Conservation (phyloP, 1,139 yeast species). For the Lodderomyces orthopsilosis region DNA sequence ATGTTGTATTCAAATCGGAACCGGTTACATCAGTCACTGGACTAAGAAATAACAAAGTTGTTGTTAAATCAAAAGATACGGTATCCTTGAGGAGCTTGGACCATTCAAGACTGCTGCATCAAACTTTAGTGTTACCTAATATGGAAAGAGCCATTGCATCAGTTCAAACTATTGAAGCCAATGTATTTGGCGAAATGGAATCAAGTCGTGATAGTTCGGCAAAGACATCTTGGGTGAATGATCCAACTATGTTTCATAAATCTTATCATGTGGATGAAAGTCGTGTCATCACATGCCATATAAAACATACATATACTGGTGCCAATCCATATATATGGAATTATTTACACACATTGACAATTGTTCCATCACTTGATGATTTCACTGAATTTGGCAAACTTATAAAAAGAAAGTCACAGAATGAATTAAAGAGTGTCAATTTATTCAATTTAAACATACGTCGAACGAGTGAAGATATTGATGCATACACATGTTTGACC, state of each 20-base stretch:
- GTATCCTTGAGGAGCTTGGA: slow-evolving; percentile 18
- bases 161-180: slow-evolving; percentile 54
- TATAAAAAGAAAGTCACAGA: slow-evolving; percentile 6
- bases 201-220: slow-evolving; percentile 19
- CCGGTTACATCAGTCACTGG: slow-evolving; percentile 20
- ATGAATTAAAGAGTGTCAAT: neutral
- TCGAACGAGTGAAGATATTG: slow-evolving; percentile 37
- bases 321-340: slow-evolving; percentile 59
- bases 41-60: slow-evolving; percentile 1
- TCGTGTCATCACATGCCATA: slow-evolving; percentile 36
- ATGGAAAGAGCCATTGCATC: slow-evolving; percentile 45
- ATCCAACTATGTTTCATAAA: slow-evolving; percentile 20
- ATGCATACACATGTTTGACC: slow-evolving; percentile 52
- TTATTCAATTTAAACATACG: slow-evolving; percentile 20
- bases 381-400: slow-evolving; percentile 66
- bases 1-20: slow-evolving; percentile 51
- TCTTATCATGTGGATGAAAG: slow-evolving; percentile 33
- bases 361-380: slow-evolving; percentile 57
- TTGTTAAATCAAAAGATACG: slow-evolving; percentile 13
- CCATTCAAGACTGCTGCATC: slow-evolving; percentile 13
- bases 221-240: slow-evolving; percentile 8
- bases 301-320: slow-evolving; percentile 63
- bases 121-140: slow-evolving; percentile 33
- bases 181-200: slow-evolving; percentile 61
- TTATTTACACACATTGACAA: slow-evolving; percentile 51